Evolutionary conservation across 306 rosid species (phyloP), one percentile per base, ranked within the genome.

Genomic region (Trifolium dubium): DNA sequence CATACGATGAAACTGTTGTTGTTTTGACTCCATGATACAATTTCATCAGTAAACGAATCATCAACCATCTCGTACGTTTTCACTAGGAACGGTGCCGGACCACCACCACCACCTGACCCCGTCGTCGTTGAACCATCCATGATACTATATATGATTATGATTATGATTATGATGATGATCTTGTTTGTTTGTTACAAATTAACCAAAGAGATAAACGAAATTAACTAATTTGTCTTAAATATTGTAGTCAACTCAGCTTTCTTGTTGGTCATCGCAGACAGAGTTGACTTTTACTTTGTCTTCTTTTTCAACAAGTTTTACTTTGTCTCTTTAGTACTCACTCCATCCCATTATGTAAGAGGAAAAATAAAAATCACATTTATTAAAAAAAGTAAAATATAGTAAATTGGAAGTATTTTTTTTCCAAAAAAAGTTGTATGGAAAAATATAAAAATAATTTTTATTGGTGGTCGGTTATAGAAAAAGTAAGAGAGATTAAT

Each of bases 51-150:
- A 37, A 80, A 4, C 5, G 92, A 81, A 79, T 89, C 98, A 74
- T 93, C 97, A 17, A 93, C 98, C 96, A 93, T 87, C 15, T 93
- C 97, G 74, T 88, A 93, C 3, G 98, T 93, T 79, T 90, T 93
- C 66, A 85, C 23, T 29, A 93, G 82, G 71, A 93, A 89, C 78
- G 97, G 98, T 67, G 98, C 93, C 66, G 97, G 61, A 54, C 14
- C 8, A 47, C 53, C 53, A 47, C 53, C 51, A 13, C 18, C 39
- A 2, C 39, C 18, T 47, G 53, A 12, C 6, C 15, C 51, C n/a
- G 51, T 46, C 17, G 51, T 11, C 17, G 51, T 11, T 6, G 6
- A 47, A 47, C 61, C 14, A 14, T 54, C 61, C 61, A 19, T 53
- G n/a, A n/a, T n/a, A n/a, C n/a, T n/a, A n/a, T n/a, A n/a, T n/a